These are phyloP conservation scores for Quercus berberidifolia DNA, from an alignment of 306 rosid species.

Conservation along the genomic window DNA sequence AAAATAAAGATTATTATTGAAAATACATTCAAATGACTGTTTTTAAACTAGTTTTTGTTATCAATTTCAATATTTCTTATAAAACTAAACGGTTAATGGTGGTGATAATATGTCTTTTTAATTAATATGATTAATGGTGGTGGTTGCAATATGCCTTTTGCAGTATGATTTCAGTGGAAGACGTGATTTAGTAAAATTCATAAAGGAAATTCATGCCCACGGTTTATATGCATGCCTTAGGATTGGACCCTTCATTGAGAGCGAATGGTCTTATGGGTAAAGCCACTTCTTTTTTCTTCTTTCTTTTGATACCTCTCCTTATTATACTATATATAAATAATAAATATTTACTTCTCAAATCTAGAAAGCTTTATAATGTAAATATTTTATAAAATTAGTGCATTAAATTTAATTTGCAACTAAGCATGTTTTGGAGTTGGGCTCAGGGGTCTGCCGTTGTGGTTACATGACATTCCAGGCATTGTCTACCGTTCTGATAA, in stretches of 20 bases:
- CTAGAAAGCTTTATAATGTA: not conserved
- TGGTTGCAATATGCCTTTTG: not conserved
- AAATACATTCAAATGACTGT: no score
- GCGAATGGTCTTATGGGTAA: constrained; percentile 88
- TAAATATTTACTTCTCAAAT: no score
- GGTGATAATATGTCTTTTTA: not conserved
- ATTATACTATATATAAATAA: no score
- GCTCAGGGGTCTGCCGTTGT: constrained; percentile 79
- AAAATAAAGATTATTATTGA: no score
- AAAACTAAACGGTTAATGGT: not conserved
- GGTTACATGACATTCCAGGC: constrained; percentile 74
- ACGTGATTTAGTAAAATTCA: constrained; percentile 56
- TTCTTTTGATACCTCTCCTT: not conserved
- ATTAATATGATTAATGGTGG: not conserved
- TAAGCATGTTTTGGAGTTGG: not conserved
- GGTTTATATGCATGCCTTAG: constrained; percentile 79
- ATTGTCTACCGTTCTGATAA: constrained; percentile 75
- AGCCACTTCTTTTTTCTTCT: not conserved
- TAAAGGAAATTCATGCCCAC: constrained; percentile 68
- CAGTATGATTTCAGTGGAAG: constrained; percentile 77
- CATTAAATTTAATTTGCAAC: no score
- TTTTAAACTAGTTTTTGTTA: no score
- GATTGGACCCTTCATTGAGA: constrained; percentile 87
- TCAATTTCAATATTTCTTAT: no score
- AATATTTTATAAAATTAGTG: not conserved